Percentiles rank a stretch among this genome's conserved stretches.
phyloP scores from a whole-genome alignment of 805 yeast species.

The Alloascoidea hylecoeti region DNA sequence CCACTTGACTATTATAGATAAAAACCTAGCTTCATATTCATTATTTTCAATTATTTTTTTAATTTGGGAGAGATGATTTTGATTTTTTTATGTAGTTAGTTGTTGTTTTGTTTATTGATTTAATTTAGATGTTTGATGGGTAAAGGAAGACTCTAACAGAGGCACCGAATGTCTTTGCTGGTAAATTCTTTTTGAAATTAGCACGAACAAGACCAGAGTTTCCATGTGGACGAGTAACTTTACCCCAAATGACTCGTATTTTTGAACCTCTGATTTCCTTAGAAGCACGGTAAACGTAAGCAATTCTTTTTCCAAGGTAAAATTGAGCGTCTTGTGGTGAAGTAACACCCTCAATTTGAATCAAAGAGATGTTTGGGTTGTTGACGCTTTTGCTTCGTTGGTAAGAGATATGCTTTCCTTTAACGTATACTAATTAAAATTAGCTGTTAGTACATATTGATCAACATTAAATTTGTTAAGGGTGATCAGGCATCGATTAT shows the following conservation, averaged over 20 bases:
- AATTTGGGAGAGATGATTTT: no score
- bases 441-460: no score
- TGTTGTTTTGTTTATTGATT: no score
- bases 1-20: no score
- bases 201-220: conserved; percentile 98
- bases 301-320: conserved; percentile 99
- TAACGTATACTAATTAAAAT: conserved; percentile 80
- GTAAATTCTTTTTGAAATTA: conserved; percentile 96
- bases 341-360: conserved; percentile 94
- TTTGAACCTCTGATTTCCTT: conserved; percentile 98
- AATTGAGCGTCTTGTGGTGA: conserved; percentile 91
- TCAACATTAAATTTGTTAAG: no score
- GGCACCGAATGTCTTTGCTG: conserved; percentile 99
- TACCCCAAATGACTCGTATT: conserved; percentile 99
- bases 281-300: conserved; percentile 97
- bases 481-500: no score
- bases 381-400: conserved; percentile 97
- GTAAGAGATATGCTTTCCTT: conserved; percentile 99
- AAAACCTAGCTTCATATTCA: no score
- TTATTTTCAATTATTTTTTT: no score
- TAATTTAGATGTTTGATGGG: conserved; percentile 97
- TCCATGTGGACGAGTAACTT: conserved; percentile 98
- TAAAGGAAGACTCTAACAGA: conserved; percentile 98
- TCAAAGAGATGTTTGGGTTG: conserved; percentile 96
- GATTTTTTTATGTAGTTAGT: no score